A percentile compares a stretch with the other conserved stretches of the same genome.
phyloP scores from a whole-genome alignment of 345 rosid species.

The Linum tenue region DNA sequence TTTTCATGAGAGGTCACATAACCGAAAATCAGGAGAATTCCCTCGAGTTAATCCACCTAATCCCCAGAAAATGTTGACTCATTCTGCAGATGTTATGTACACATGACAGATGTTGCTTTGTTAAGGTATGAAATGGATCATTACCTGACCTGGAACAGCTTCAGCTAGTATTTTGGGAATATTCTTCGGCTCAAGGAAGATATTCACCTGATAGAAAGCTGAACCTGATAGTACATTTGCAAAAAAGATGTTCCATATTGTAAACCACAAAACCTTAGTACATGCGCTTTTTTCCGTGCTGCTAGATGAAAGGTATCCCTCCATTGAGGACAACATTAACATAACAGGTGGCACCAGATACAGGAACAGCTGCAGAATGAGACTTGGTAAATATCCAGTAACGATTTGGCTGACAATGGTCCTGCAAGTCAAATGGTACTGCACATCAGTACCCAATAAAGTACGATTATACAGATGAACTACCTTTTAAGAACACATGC shows the following conservation, averaged over 20 bases:
- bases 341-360: slow-evolving; percentile 56
- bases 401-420: slow-evolving; percentile 55
- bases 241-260: slow-evolving; percentile 81
- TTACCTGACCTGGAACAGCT: slow-evolving; percentile 87
- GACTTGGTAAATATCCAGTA: slow-evolving; percentile 92
- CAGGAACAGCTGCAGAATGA: slow-evolving; percentile 58
- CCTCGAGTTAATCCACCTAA: background rate
- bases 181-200: slow-evolving; percentile 69
- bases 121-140: background rate
- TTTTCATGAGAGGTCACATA: background rate
- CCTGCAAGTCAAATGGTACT: slow-evolving; percentile 38
- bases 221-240: slow-evolving; percentile 79
- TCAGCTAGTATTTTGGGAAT: slow-evolving; percentile 66
- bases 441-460: slow-evolving; percentile 8
- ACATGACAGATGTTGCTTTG: background rate
- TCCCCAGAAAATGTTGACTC: background rate
- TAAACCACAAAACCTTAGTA: slow-evolving; percentile 56
- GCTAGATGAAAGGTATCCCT: slow-evolving; percentile 68
- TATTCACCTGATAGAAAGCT: slow-evolving; percentile 46
- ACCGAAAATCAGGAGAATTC: background rate
- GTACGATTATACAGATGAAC: background rate
- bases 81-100: background rate
- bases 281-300: slow-evolving; percentile 71
- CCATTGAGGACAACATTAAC: slow-evolving; percentile 63
- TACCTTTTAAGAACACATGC: background rate